Evolutionary conservation across 345 rosid genomes (phyloP).

Genomic region (Brassica napus): DNA sequence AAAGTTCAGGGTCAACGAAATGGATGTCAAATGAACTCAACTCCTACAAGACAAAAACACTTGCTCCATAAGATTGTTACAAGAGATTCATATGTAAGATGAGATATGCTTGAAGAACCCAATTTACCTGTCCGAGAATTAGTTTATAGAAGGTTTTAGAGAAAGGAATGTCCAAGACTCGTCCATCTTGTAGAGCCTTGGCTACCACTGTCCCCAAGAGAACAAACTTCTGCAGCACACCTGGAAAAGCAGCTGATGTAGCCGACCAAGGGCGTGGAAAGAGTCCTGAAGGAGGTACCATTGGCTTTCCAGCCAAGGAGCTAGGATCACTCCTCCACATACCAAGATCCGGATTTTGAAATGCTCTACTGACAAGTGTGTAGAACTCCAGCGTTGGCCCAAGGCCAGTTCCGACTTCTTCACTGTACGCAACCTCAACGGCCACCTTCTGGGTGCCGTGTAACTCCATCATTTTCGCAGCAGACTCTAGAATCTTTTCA

Average conservation of each 20-base stretch:
- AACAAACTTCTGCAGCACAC: constrained; percentile 61
- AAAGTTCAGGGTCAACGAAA: constrained; percentile 80
- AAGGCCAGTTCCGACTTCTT: constrained; percentile 97
- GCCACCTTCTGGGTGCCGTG: constrained; percentile 59
- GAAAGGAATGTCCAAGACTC: constrained; percentile 88
- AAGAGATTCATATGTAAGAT: background rate
- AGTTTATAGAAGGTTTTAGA: constrained; percentile 86
- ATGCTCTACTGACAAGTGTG: constrained; percentile 82
- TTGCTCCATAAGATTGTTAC: background rate
- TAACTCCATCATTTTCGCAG: constrained; percentile 75
- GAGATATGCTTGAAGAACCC: constrained; percentile 1
- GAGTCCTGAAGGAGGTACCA: constrained; percentile 56
- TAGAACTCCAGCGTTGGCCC: constrained; percentile 97
- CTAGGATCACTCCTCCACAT: constrained; percentile 83
- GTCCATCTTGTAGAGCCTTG: constrained; percentile 92
- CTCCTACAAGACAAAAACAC: constrained; percentile 51
- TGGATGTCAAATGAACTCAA: constrained; percentile 74
- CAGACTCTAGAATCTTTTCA: constrained; percentile 74
- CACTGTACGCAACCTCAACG: constrained; percentile 80
- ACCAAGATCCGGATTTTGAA: constrained; percentile 73
- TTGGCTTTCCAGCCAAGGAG: constrained; percentile 35
- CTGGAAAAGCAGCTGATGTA: constrained; percentile 47
- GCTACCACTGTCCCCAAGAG: constrained; percentile 88
- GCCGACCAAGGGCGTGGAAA: constrained; percentile 82
- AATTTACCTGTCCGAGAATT: constrained; percentile 72